phyloP scores from a whole-genome alignment of 164 flowering plant species.

The Aristolochia californica region DNA sequence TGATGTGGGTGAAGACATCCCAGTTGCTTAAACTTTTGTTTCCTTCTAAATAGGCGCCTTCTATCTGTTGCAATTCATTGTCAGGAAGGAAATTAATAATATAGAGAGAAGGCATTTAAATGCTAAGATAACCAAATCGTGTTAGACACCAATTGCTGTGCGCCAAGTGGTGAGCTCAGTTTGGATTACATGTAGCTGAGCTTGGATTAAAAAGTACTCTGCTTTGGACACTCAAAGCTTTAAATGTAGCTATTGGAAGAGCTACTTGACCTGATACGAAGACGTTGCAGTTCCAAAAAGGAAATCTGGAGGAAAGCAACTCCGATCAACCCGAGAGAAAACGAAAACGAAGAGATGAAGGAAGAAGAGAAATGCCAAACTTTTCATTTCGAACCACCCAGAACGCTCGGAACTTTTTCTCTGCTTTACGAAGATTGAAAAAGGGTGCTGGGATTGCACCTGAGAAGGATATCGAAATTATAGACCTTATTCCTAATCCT shows the following conservation, averaged over 20 bases:
- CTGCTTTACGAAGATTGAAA: neutral
- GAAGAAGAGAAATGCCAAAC: neutral
- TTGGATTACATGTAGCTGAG: no score
- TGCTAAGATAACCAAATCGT: no score
- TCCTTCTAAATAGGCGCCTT: slow-evolving; percentile 22
- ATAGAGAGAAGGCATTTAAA: no score
- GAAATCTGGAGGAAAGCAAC: slow-evolving; percentile 27
- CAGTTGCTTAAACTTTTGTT: slow-evolving; percentile 26
- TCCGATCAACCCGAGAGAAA: neutral
- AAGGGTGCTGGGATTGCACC: neutral
- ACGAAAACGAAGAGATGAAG: slow-evolving; percentile 2
- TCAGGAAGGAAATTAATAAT: no score
- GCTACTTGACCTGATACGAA: slow-evolving; percentile 28
- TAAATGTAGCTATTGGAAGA: no score
- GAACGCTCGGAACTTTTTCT: neutral
- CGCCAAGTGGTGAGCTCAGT: no score
- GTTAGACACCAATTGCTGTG: no score
- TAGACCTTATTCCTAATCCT: no score
- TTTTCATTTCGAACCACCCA: neutral
- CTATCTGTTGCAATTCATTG: slow-evolving; percentile 10
- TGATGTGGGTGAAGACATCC: slow-evolving; percentile 20
- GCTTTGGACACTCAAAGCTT: no score
- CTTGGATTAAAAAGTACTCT: no score
- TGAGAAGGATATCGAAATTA: neutral
- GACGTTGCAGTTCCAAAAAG: slow-evolving; percentile 34